Evolutionary conservation across 2,329 filamentous ascomycete species (phyloP), one percentile per base, ranked within the genome.

Genomic region (Fusarium avenaceum): DNA sequence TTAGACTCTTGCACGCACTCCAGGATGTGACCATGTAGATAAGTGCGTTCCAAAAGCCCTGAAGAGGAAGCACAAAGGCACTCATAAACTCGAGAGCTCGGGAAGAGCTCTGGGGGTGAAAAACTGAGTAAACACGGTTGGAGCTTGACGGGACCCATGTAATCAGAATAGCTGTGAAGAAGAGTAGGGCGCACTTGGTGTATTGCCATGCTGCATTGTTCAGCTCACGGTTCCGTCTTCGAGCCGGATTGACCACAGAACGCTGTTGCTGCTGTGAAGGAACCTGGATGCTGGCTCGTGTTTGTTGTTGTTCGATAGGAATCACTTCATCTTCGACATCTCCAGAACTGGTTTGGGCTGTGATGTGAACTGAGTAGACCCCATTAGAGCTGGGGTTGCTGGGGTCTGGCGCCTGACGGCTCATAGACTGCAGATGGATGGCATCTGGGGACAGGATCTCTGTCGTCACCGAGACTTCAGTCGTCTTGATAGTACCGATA

Each of bases 21-120:
- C 88, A 87, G 7, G 90, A 92, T 2, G 91, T 93, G 13, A 87
- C 84, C 17, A 88, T 79, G 78, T 96, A 96, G 69, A 96, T 93
- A 59, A 92, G 77, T 19, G 89, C 87, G 76, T 96, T 96, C 92
- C 92, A 96, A 73, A 94, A 92, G 0, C 93, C 93, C 75, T 96
- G 93, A 0, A 94, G 84, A 0, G 93, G 92, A 10, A 96, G 84
- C 1, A 96, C 92, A 40, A 93, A 85, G 0, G 91, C 89, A 22
- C 90, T 90, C 67, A 89, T 86, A 67, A 91, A 88, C 72, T 92
- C 89, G 24, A 96, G 85, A 0, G 84, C 81, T 28, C 89, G 84
- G 9, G 82, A 85, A 0, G 85, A 79, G 6, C 83, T 60, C 26
- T 85, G 79, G 0, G 84, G 80, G 72, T 90, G 82, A 10, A 89